Evolutionary conservation across 306 rosid genomes (phyloP), one percentile per base, ranked within the genome.

Genomic region (Arachis hypogaea): DNA sequence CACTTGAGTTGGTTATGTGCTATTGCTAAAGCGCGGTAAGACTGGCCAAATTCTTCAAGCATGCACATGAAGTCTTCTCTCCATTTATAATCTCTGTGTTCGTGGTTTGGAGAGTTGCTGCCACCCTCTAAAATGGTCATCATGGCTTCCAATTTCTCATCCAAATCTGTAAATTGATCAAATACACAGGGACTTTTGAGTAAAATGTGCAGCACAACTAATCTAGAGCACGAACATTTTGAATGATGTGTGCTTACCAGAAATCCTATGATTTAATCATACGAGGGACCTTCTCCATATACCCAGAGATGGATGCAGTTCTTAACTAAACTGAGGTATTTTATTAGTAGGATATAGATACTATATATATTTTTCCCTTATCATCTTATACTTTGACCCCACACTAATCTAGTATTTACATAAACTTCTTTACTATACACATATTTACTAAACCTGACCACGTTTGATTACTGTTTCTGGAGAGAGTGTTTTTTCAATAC

Each of bases 31-130:
- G 74, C 77, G 33, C 77, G 72, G 76, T 81, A 85, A 58, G 88
- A 82, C 78, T 54, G 80, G 16, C 83, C 77, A 16, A 78, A 75
- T 16, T 82, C 86, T 68, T 85, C 82, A 63, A 85, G 78, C 75
- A 78, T 63, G 41, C 59, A 47, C 8, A 40, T 40, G 66, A 78
- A 71, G 46, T 75, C 77, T 63, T 62, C 70, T 68, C 73, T 82
- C 84, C 81, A 41, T 44, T 78, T 44, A 70, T 67, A 59, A 55
- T 77, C 45, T 62, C 49, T 12, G 41, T 60, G 29, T 50, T 52
- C 81, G 59, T 54, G 82, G 41, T 57, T 69, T 63, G 78, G 67
- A 67, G 77, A 57, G 45, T 52, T 11, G 55, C n/a, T 11, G 55
- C n/a, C 65, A 43, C 46, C 82, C 59, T 82, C 77, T 73, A 82